Evolutionary conservation across 2,329 filamentous ascomycete genomes (phyloP).

Genomic region (Fonsecaea erecta): DNA sequence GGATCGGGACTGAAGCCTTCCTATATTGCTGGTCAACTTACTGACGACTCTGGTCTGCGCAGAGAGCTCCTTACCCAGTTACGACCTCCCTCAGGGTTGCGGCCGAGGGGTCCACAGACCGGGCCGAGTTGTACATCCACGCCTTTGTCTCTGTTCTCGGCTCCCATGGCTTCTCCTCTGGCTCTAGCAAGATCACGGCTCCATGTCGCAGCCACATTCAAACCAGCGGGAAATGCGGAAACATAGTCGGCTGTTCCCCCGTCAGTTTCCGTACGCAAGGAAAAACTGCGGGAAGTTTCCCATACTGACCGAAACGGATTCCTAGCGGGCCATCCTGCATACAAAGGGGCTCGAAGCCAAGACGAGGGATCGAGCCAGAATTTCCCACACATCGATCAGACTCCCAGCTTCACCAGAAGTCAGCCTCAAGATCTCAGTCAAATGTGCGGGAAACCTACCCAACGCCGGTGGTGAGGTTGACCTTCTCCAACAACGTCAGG

Average conservation of each 20-base stretch:
- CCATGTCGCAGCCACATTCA: constrained; percentile 83
- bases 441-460: constrained; percentile 62
- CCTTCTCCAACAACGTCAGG: constrained; percentile 83
- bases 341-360: constrained; percentile 76
- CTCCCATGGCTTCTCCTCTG: constrained; percentile 74
- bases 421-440: constrained; percentile 11
- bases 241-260: constrained; percentile 68
- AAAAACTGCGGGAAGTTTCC: background rate
- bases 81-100: constrained; percentile 68
- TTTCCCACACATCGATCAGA: constrained; percentile 79
- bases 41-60: background rate
- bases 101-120: constrained; percentile 74
- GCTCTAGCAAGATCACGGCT: constrained; percentile 71
- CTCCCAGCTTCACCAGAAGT: constrained; percentile 59
- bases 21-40: constrained; percentile 22
- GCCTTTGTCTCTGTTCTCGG: constrained; percentile 75
- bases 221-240: constrained; percentile 78
- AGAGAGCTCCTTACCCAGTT: constrained; percentile 62
- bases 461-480: constrained; percentile 90
- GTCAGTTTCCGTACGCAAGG: constrained; percentile 18
- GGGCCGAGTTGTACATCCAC: constrained; percentile 77
- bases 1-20: constrained; percentile 72
- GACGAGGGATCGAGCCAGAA: constrained; percentile 54
- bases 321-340: constrained; percentile 85
- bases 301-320: constrained; percentile 64